Percentiles rank a stretch among this genome's conserved stretches.
phyloP scores from a whole-genome alignment of 768 basidiomycete genomes.

The Clathrus columnatus region DNA sequence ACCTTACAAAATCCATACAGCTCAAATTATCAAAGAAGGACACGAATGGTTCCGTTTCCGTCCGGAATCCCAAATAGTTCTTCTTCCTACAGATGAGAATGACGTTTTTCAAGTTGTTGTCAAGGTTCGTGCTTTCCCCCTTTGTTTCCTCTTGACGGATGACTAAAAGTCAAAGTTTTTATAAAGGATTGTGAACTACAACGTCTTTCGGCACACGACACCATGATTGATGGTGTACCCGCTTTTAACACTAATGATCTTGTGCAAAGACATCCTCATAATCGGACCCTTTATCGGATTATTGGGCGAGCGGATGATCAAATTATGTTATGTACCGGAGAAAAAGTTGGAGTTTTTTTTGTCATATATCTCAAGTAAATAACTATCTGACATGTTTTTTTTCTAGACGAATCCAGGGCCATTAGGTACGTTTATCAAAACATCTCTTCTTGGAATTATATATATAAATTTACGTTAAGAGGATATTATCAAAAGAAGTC shows the following conservation, averaged over 20 bases:
- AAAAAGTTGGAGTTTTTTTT: not conserved
- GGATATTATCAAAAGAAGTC: constrained; percentile 26
- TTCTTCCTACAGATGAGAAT: not conserved
- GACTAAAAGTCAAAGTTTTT: constrained; percentile 12
- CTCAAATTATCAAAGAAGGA: not conserved
- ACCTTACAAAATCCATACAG: not conserved
- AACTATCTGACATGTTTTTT: too few relatives aligned
- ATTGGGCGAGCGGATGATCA: not conserved
- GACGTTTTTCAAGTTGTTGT: not conserved
- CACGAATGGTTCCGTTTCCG: constrained; percentile 5
- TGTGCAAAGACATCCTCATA: constrained; percentile 31
- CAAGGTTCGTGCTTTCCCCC: not conserved
- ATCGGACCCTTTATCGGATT: constrained; percentile 11
- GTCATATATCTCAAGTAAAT: not conserved
- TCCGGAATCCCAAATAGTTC: not conserved
- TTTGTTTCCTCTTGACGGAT: not conserved
- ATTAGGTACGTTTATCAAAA: not conserved
- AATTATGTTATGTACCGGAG: not conserved
- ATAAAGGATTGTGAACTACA: not conserved
- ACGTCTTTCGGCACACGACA: constrained; percentile 18
- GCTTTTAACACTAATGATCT: constrained; percentile 34
- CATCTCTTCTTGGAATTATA: too few relatives aligned
- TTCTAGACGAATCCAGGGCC: not conserved
- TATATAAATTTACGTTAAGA: constrained; percentile 27
- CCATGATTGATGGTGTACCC: constrained; percentile 20